Conservation (phyloP, 345 rosid genomes). For the Pistacia integerrima region DNA sequence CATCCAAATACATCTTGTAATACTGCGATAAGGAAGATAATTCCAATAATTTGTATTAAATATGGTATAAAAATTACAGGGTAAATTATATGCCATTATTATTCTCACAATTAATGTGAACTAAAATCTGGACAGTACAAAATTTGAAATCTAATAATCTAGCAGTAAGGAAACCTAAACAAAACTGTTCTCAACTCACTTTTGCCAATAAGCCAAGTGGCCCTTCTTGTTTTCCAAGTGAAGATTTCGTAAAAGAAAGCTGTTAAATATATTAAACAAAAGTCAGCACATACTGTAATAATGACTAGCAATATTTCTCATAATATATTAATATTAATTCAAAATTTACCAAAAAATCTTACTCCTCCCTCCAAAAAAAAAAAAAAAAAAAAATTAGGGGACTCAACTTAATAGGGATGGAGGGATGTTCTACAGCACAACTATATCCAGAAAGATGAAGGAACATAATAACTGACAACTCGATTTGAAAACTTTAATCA, state of each 20-base stretch:
- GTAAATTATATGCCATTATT: slow-evolving; percentile 3
- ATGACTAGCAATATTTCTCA: slow-evolving; percentile 1
- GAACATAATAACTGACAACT: not conserved
- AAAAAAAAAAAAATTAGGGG: no score
- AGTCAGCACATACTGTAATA: slow-evolving; percentile 9
- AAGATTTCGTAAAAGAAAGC: slow-evolving; percentile 58
- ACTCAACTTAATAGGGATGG: no score
- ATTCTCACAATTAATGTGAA: slow-evolving; percentile 9
- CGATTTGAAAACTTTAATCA: not conserved
- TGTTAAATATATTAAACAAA: slow-evolving; percentile 26
- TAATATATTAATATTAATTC: not conserved
- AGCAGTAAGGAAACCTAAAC: slow-evolving; percentile 4
- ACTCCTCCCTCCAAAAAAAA: no score
- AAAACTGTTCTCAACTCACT: slow-evolving; percentile 46
- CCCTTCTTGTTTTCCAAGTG: slow-evolving; percentile 40
- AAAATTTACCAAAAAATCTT: not conserved
- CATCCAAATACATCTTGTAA: slow-evolving; percentile 56
- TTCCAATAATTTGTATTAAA: slow-evolving; percentile 10
- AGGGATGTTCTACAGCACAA: no score
- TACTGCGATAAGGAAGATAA: slow-evolving; percentile 54
- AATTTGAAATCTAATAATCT: slow-evolving; percentile 1
- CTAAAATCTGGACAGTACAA: slow-evolving; percentile 14
- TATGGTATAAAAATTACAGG: slow-evolving; percentile 1
- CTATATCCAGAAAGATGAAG: not conserved
- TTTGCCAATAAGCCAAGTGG: slow-evolving; percentile 45